Conservation (phyloP, 371 early-diverging fungal genomes). For the Zopfochytrium polystomum region DNA sequence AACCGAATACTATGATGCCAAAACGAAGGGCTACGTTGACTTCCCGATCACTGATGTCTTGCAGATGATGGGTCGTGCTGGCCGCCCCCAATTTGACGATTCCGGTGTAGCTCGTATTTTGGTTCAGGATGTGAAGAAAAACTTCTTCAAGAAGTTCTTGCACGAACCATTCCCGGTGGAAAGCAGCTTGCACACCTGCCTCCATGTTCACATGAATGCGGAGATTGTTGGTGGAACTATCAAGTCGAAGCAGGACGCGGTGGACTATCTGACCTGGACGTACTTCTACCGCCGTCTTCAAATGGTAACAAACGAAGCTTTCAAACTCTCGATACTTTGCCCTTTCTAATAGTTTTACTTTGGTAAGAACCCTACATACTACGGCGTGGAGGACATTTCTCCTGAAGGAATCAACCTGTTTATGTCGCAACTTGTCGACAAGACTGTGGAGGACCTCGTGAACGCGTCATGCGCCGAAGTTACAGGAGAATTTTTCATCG, state of each 20-base stretch:
- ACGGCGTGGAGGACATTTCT: slow-evolving; percentile 78
- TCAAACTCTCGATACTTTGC: slow-evolving; percentile 37
- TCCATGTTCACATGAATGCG: slow-evolving; percentile 87
- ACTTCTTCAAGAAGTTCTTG: slow-evolving; percentile 94
- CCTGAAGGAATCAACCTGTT: slow-evolving; percentile 65
- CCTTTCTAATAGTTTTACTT: slow-evolving; percentile 47
- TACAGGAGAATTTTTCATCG: slow-evolving; percentile 43
- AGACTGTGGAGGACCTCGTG: slow-evolving; percentile 62
- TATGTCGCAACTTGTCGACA: slow-evolving; percentile 73
- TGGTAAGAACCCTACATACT: slow-evolving; percentile 87
- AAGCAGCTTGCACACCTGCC: slow-evolving; percentile 44
- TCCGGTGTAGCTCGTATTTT: slow-evolving; percentile 83
- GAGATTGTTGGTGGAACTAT: slow-evolving; percentile 87
- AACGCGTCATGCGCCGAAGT: slow-evolving; percentile 72
- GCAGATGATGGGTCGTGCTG: slow-evolving; percentile 99
- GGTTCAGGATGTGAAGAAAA: slow-evolving; percentile 87
- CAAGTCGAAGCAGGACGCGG: slow-evolving; percentile 81
- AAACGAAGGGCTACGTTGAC: slow-evolving; percentile 83
- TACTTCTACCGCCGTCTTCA: slow-evolving; percentile 86
- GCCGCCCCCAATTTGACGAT: slow-evolving; percentile 96
- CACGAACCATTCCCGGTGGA: slow-evolving; percentile 70
- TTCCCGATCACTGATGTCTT: slow-evolving; percentile 93
- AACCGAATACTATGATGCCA: slow-evolving; percentile 94
- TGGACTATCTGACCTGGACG: slow-evolving; percentile 93
- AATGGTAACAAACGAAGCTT: slow-evolving; percentile 40